These are phyloP conservation scores for Fusarium palustre DNA, from an alignment of 2,329 filamentous ascomycete genomes.

Conservation along the genomic window DNA sequence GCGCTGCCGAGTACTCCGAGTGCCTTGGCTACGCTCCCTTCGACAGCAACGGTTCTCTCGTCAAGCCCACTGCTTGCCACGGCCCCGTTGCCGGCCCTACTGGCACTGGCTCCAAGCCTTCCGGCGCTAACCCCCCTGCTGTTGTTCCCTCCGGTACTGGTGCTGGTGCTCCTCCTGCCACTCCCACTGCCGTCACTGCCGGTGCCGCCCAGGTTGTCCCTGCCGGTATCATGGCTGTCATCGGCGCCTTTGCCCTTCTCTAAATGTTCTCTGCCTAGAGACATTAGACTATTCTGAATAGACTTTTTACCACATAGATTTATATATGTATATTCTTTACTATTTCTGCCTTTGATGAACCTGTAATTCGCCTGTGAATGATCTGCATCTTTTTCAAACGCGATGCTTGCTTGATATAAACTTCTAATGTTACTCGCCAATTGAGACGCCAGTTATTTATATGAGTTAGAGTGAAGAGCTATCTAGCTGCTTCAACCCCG, in stretches of 20 bases:
- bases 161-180: constrained; percentile 8
- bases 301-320: constrained; percentile 2
- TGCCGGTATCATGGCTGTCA: constrained; percentile 40
- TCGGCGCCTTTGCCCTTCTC: constrained; percentile 45
- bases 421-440: too few relatives aligned
- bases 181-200: constrained; percentile 26
- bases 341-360: neutral
- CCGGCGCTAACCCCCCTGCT: constrained; percentile 34
- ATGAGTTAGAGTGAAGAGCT: fast-evolving
- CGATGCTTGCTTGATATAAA: neutral
- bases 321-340: neutral
- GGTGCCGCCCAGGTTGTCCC: constrained; percentile 41
- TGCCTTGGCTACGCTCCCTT: constrained; percentile 24
- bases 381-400: neutral
- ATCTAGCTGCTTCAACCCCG: fast-evolving
- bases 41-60: constrained; percentile 1
- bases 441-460: fast-evolving
- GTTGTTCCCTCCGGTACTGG: constrained; percentile 7
- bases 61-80: constrained; percentile 15
- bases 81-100: constrained; percentile 23
- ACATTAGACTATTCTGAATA: constrained; percentile 6
- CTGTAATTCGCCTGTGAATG: neutral
- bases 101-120: constrained; percentile 25
- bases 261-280: constrained; percentile 20
- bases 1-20: constrained; percentile 15